Conservation (phyloP, 2,329 filamentous ascomycete genomes). For the Fusarium domesticum region DNA sequence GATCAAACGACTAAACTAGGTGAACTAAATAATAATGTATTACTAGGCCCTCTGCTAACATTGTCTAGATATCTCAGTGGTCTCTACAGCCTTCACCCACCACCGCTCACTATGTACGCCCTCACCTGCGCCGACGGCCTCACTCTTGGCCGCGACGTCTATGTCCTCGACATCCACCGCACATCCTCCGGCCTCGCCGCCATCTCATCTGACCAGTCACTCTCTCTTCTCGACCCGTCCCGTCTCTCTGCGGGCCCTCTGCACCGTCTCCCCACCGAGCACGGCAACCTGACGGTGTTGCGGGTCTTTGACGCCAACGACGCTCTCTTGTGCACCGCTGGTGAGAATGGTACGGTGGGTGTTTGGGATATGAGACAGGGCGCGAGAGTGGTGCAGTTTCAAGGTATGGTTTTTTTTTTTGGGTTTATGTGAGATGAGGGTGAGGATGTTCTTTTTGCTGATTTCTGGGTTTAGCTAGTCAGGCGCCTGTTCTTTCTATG, state of each 20-base stretch:
- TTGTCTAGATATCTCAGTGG: too few species aligned
- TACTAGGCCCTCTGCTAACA: too few species aligned
- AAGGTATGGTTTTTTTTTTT: constrained; percentile 38
- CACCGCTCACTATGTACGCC: constrained; percentile 29
- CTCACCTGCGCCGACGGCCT: constrained; percentile 34
- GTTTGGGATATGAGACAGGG: constrained; percentile 63
- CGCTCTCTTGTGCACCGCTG: constrained; percentile 63
- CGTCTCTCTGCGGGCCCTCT: constrained; percentile 52
- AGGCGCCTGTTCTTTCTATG: constrained; percentile 59
- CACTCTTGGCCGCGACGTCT: constrained; percentile 42
- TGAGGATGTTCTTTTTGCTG: not conserved
- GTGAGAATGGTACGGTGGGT: constrained; percentile 65
- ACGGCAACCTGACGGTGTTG: constrained; percentile 63
- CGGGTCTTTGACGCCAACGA: constrained; percentile 51
- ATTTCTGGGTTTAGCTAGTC: constrained; percentile 34
- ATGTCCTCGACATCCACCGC: constrained; percentile 58
- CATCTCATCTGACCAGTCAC: constrained; percentile 68
- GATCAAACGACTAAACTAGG: too few species aligned
- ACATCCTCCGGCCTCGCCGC: constrained; percentile 52
- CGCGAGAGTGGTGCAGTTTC: constrained; percentile 43
- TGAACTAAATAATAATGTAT: too few species aligned
- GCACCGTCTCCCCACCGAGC: constrained; percentile 48
- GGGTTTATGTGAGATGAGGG: not conserved
- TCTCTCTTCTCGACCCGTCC: constrained; percentile 62
- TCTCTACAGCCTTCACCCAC: too few species aligned